These are phyloP conservation scores for Ganoderma meredithae DNA, from an alignment of 1,284 basidiomycete genomes.

Conservation along the genomic window DNA sequence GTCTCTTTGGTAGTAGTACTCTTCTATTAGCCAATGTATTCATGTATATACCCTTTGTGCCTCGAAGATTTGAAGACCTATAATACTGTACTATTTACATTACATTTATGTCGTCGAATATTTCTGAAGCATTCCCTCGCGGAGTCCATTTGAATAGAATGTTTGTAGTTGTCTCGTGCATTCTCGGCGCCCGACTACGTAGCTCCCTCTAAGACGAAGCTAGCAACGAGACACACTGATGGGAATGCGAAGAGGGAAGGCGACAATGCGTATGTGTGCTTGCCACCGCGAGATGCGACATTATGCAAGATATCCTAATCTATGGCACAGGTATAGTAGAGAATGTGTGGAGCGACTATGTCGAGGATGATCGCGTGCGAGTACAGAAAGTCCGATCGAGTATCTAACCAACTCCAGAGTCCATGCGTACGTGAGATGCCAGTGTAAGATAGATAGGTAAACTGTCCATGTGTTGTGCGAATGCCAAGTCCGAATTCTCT, in stretches of 20 bases:
- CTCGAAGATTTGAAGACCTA: not conserved
- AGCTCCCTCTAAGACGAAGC: not conserved
- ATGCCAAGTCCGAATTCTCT: slow-evolving; percentile 25
- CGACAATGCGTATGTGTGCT: slow-evolving; percentile 1
- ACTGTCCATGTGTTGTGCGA: slow-evolving; percentile 27
- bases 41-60: slow-evolving; percentile 15
- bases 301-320: slow-evolving; percentile 34
- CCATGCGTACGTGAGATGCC: slow-evolving; percentile 30
- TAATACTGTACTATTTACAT: not conserved
- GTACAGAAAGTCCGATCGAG: slow-evolving; percentile 40
- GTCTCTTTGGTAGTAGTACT: not conserved
- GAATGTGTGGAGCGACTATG: slow-evolving; percentile 40
- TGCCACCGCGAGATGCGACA: slow-evolving; percentile 25
- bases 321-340: slow-evolving; percentile 34
- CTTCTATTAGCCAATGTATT: not conserved
- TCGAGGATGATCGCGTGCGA: slow-evolving; percentile 33
- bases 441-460: slow-evolving; percentile 13
- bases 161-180: not conserved
- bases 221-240: not conserved
- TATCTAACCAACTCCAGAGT: slow-evolving; percentile 32
- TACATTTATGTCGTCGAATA: not conserved
- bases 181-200: not conserved
- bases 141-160: slow-evolving; percentile 4
- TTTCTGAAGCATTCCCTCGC: not conserved
- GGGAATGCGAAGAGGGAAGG: slow-evolving; percentile 5